Evolutionary conservation across 2,329 filamentous ascomycete species (phyloP).

Genomic region (Claviceps cyperi): DNA sequence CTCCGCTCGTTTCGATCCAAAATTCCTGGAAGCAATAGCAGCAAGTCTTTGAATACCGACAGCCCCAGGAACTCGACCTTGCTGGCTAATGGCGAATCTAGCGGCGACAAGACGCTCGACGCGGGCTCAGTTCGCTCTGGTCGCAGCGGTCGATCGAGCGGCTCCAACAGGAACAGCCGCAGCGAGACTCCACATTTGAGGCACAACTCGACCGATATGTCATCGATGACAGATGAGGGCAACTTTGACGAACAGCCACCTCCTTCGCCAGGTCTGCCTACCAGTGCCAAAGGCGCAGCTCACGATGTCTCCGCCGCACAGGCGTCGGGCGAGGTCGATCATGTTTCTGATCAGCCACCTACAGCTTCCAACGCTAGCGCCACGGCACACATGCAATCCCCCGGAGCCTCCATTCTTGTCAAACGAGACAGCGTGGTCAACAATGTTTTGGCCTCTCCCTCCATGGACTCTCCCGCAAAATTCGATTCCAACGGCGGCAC

Average conservation of each 20-base stretch:
- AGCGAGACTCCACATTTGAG: conserved; percentile 27
- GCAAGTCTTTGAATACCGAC: conserved; percentile 40
- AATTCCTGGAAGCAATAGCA: conserved; percentile 56
- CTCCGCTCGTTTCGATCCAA: conserved; percentile 78
- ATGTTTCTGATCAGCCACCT: conserved; percentile 83
- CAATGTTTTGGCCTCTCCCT: conserved; percentile 37
- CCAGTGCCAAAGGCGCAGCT: conserved; percentile 57
- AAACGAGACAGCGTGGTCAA: conserved; percentile 61
- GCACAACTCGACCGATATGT: conserved; percentile 27
- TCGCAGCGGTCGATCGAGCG: conserved; percentile 40
- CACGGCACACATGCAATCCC: conserved; percentile 46
- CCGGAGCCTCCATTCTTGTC: conserved; percentile 80
- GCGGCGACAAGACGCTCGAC: conserved; percentile 50
- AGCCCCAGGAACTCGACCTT: conserved; percentile 67
- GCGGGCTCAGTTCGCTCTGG: conserved; percentile 60
- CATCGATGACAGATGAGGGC: conserved; percentile 27
- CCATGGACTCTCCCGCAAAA: conserved; percentile 27
- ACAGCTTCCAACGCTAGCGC: conserved; percentile 43
- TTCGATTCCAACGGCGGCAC: conserved; percentile 30
- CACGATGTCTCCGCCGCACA: conserved; percentile 71
- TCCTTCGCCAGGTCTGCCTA: conserved; percentile 67
- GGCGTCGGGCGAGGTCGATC: conserved; percentile 78
- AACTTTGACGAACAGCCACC: conserved; percentile 45
- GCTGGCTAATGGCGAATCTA: conserved; percentile 43
- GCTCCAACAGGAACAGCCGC: conserved; percentile 29